phyloP scores from a whole-genome alignment of 169 alveolate genomes.

The Pseudocohnilembus persalinus region DNA sequence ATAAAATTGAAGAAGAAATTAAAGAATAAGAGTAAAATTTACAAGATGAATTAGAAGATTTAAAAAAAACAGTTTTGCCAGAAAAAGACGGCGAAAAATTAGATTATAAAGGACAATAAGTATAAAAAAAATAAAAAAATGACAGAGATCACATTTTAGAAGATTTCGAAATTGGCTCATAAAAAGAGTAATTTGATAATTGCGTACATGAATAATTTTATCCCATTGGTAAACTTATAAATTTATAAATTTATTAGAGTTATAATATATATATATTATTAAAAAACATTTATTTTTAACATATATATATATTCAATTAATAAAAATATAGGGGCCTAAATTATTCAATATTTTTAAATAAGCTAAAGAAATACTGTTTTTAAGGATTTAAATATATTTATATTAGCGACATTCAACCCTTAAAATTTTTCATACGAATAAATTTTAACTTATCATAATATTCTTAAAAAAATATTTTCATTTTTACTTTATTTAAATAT shows the following conservation, averaged over 20 bases:
- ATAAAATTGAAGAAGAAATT: neutral
- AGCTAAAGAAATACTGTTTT: conserved; percentile 1
- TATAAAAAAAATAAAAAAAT: too few species aligned
- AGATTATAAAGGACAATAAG: neutral
- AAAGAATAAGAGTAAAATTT: too few species aligned
- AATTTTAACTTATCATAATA: too few species aligned
- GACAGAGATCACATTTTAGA: conserved; percentile 1
- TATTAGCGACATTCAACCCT: too few species aligned
- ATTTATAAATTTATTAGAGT: neutral
- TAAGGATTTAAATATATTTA: too few species aligned
- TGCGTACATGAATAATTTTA: conserved; percentile 17
- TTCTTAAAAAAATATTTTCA: too few species aligned
- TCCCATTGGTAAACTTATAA: conserved; percentile 3
- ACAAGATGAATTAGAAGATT: neutral
- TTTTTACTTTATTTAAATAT: too few species aligned
- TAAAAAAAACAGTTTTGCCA: neutral
- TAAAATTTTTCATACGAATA: too few species aligned
- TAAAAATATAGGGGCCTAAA: too few species aligned
- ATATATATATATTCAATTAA: neutral
- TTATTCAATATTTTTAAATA: neutral
- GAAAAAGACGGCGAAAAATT: too few species aligned
- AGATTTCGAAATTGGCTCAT: conserved; percentile 7
- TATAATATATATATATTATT: too few species aligned
- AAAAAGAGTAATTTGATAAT: conserved; percentile 3
- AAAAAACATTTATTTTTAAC: too few species aligned